These are phyloP conservation scores for Skeletonema menzelii DNA, from an alignment of 108 stramenopile genomes.

Conservation along the genomic window DNA sequence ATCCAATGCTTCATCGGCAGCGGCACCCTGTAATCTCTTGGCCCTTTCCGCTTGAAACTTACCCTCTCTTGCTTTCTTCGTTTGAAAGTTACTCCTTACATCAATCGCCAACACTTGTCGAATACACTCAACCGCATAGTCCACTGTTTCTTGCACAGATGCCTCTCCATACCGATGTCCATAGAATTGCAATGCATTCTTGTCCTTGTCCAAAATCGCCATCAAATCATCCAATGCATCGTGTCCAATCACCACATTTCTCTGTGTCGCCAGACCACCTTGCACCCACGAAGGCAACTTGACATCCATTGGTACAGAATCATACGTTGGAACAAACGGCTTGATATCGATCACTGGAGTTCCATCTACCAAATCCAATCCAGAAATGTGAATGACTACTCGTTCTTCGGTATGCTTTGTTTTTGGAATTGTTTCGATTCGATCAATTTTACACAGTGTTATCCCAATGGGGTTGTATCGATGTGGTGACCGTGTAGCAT, in stretches of 20 bases:
- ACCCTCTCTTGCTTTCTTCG: conserved; percentile 71
- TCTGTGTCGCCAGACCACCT: conserved; percentile 63
- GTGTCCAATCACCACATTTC: conserved; percentile 52
- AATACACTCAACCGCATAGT: conserved; percentile 57
- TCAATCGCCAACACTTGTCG: conserved; percentile 76
- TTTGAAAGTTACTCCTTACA: conserved; percentile 80
- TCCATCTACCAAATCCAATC: conserved; percentile 92
- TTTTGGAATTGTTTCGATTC: conserved; percentile 27
- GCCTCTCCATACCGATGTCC: conserved; percentile 42
- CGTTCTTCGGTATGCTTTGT: conserved; percentile 4
- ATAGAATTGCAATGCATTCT: conserved; percentile 66
- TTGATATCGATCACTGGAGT: conserved; percentile 96
- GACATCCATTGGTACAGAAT: conserved; percentile 53
- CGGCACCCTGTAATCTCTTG: conserved; percentile 40
- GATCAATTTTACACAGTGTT: conserved; percentile 83
- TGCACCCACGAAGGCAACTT: conserved; percentile 73
- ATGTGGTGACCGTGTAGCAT: conserved; percentile 96
- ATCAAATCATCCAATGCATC: conserved; percentile 43
- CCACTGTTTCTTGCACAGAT: conserved; percentile 38
- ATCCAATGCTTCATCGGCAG: not conserved
- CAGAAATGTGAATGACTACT: conserved; percentile 65
- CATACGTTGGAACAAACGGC: conserved; percentile 88
- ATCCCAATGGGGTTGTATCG: conserved; percentile 95
- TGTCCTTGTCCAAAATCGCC: conserved; percentile 28
- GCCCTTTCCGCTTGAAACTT: conserved; percentile 81